Evolutionary conservation across 2,329 filamentous ascomycete genomes (phyloP), one percentile per base, ranked within the genome.

Genomic region (Sporothrix curviconia): DNA sequence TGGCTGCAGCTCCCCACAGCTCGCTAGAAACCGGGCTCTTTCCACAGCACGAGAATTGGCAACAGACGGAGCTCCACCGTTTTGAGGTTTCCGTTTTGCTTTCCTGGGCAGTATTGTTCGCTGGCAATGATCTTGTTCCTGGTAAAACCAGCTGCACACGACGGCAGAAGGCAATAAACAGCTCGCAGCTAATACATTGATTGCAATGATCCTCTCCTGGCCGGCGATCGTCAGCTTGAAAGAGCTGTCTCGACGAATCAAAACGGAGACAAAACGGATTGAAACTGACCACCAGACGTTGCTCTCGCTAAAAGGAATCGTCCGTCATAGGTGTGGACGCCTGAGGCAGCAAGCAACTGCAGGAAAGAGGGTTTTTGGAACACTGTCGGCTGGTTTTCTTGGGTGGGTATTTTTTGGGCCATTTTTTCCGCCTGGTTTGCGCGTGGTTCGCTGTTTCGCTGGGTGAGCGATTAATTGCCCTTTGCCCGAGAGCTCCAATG

Each of bases 381-480:
- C 47, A 37, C 47, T 8, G 19, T 25, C n/a, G 19, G 32, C 19
- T 50, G 30, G 30, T 37, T 50, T 50, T 14, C 34, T 2, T 11
- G 37, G 37, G 36, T 43, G 14, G 39, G 4, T 43, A 36, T 28
- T 49, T 34, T 22, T 51, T 36, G 39, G 44, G 47, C 47, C 39
- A n/a, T 34, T 46, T 53, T 46, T 50, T 49, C 25, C 14, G 36
- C 19, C 28, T 42, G 15, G 28, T 51, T 39, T 42, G 32, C 25
- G 36, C 54, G 34, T 17, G 43, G 44, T 47, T 25, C 17, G 3
- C 22, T 47, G 22, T 12, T 40, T n/a, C 12, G n/a, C 28, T 39
- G 11, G 34, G 37, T 60, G 60, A 62, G 59, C 59, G 60, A 63
- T 62, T 63, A 60, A 59, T 51, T 56, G 56, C 59, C 62, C 49